These are phyloP conservation scores for Panus rudis DNA, from an alignment of 768 basidiomycete species.

Conservation along the genomic window DNA sequence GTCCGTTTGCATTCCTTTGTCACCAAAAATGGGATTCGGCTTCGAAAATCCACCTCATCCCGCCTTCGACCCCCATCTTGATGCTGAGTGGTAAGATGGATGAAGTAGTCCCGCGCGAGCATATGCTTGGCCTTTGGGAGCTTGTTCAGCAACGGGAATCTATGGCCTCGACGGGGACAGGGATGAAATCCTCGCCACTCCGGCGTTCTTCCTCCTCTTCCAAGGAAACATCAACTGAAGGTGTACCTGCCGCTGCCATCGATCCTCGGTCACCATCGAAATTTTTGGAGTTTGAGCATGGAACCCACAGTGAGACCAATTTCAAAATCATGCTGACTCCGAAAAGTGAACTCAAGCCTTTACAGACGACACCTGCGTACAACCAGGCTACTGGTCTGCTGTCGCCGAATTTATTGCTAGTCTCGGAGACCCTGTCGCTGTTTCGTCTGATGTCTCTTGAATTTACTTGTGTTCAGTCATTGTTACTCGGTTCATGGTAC, in stretches of 20 bases:
- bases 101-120: conserved; percentile 65
- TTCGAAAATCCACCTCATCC: conserved; percentile 50
- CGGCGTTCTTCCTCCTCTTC: background rate
- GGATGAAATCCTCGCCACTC: background rate
- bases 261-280: conserved; percentile 1
- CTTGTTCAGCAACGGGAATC: conserved; percentile 31
- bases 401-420: conserved; percentile 6
- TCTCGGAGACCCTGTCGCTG: too few species aligned
- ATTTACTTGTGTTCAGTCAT: too few species aligned
- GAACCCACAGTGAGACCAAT: conserved; percentile 6
- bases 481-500: too few species aligned
- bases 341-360: background rate
- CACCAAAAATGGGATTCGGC: conserved; percentile 87
- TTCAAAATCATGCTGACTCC: background rate
- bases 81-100: conserved; percentile 74
- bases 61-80: conserved; percentile 62
- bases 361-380: conserved; percentile 10
- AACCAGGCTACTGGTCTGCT: conserved; percentile 9
- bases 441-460: too few species aligned
- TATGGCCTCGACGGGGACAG: background rate
- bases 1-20: conserved; percentile 71
- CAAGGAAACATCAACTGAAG: background rate
- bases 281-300: conserved; percentile 7
- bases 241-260: background rate
- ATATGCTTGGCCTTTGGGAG: conserved; percentile 73